Evolutionary conservation across 164 flowering plant species (phyloP).

Genomic region (Tetracentron sinense): DNA sequence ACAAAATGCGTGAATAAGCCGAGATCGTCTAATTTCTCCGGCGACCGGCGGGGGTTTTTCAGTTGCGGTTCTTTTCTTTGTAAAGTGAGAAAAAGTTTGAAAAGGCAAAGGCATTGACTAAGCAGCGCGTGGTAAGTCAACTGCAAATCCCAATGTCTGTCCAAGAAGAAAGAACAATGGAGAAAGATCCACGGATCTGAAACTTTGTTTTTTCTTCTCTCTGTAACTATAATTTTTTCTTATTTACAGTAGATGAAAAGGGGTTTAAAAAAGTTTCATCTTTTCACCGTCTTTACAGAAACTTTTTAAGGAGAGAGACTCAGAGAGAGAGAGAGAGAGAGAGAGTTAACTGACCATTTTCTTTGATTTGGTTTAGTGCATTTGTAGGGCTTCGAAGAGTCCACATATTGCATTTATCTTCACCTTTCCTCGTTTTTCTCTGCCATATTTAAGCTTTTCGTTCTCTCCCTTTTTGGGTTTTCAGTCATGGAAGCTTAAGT

Average conservation of each 20-base stretch:
- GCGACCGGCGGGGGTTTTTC: too few species aligned
- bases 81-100: too few species aligned
- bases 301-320: too few species aligned
- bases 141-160: slow-evolving; percentile 15
- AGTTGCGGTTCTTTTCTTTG: too few species aligned
- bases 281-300: neutral
- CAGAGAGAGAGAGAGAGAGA: slow-evolving; percentile 12
- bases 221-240: too few species aligned
- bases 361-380: slow-evolving; percentile 28
- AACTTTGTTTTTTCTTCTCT: neutral
- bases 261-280: neutral
- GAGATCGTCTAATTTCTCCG: too few species aligned
- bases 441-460: slow-evolving; percentile 18
- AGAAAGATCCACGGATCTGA: slow-evolving; percentile 1
- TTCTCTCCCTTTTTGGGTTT: slow-evolving; percentile 11
- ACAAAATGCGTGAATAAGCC: too few species aligned
- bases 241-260: neutral
- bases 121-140: too few species aligned
- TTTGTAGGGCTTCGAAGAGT: slow-evolving; percentile 75
- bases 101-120: too few species aligned
- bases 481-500: slow-evolving; percentile 4
- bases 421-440: slow-evolving; percentile 22
- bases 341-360: slow-evolving; percentile 66
- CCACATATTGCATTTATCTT: slow-evolving; percentile 57
- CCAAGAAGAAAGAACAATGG: neutral